A percentile compares a stretch with the other conserved stretches of the same genome.
These are phyloP conservation scores for Boletus fagicola DNA, from an alignment of 768 basidiomycete genomes.

Conservation along the genomic window DNA sequence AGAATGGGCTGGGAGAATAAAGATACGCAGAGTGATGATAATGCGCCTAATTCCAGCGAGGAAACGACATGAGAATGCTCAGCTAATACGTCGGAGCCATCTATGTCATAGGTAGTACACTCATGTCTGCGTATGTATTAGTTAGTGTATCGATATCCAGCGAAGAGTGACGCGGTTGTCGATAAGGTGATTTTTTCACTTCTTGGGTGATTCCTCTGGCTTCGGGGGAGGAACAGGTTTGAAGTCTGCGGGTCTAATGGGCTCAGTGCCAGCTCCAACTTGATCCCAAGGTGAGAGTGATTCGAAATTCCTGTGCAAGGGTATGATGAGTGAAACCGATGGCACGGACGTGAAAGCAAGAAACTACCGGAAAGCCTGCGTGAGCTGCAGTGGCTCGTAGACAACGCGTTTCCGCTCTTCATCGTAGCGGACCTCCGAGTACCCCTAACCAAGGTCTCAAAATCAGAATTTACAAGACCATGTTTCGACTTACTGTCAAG, in stretches of 20 bases:
- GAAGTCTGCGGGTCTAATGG: slow-evolving; percentile 63
- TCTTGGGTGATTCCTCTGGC: slow-evolving; percentile 74
- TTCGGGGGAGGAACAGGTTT: slow-evolving; percentile 76
- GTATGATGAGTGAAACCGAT: background rate
- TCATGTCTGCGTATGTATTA: slow-evolving; percentile 12
- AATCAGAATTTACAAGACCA: background rate
- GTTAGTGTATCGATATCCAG: slow-evolving; percentile 14
- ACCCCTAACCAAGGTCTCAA: slow-evolving; percentile 60
- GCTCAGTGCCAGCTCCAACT: slow-evolving; percentile 64
- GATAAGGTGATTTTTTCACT: slow-evolving; percentile 42
- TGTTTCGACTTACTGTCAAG: slow-evolving; percentile 63
- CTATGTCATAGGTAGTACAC: slow-evolving; percentile 8
- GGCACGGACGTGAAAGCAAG: background rate
- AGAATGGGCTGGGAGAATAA: slow-evolving; percentile 79
- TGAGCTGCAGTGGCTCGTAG: slow-evolving; percentile 95
- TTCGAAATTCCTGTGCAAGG: slow-evolving; percentile 77
- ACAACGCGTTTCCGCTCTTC: slow-evolving; percentile 97
- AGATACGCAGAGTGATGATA: slow-evolving; percentile 9
- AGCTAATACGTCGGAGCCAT: background rate
- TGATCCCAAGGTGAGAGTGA: slow-evolving; percentile 95
- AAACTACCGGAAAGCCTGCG: slow-evolving; percentile 92
- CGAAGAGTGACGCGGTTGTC: background rate
- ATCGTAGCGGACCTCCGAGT: slow-evolving; percentile 96
- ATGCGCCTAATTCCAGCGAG: slow-evolving; percentile 2
- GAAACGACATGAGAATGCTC: slow-evolving; percentile 11